Conservation (phyloP, 345 rosid genomes). For the Barbarea vulgaris region DNA sequence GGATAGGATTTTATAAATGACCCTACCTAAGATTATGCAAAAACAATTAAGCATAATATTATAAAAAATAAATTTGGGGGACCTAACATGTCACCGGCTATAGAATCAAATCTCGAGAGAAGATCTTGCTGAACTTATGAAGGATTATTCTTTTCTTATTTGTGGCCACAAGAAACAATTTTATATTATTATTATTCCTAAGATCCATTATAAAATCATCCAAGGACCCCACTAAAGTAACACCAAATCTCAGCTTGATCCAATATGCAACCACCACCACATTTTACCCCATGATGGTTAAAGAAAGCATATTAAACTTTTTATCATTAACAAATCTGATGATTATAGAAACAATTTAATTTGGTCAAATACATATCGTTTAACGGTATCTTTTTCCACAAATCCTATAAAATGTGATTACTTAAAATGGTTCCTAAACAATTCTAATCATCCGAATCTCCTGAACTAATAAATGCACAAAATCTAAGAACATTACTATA, state of each 20-base stretch:
- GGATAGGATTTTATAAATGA: conserved; percentile 31
- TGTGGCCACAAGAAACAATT: conserved; percentile 15
- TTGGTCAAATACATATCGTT: conserved; percentile 23
- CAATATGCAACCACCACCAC: conserved; percentile 27
- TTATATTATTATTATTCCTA: conserved; percentile 1
- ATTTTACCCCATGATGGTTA: conserved; percentile 31
- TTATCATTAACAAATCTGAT: conserved; percentile 15
- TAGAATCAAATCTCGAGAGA: conserved; percentile 35
- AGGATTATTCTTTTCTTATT: conserved; percentile 27
- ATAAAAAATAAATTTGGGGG: conserved; percentile 11
- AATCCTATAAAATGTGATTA: conserved; percentile 10
- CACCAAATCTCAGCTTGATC: conserved; percentile 36
- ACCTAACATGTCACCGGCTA: conserved; percentile 34
- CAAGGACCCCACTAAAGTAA: conserved; percentile 28
- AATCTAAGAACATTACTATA: conserved; percentile 12
- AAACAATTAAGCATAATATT: conserved; percentile 20
- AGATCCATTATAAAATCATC: conserved; percentile 5
- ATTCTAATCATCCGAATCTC: conserved; percentile 26
- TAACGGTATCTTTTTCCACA: conserved; percentile 10
- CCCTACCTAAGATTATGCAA: conserved; percentile 38
- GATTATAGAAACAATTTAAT: conserved; percentile 16
- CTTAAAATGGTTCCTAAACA: conserved; percentile 29
- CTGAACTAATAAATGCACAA: conserved; percentile 25
- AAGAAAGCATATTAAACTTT: conserved; percentile 23
- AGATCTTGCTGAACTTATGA: conserved; percentile 33